Conservation (phyloP, 345 rosid genomes). For the Eucalyptus globulus region DNA sequence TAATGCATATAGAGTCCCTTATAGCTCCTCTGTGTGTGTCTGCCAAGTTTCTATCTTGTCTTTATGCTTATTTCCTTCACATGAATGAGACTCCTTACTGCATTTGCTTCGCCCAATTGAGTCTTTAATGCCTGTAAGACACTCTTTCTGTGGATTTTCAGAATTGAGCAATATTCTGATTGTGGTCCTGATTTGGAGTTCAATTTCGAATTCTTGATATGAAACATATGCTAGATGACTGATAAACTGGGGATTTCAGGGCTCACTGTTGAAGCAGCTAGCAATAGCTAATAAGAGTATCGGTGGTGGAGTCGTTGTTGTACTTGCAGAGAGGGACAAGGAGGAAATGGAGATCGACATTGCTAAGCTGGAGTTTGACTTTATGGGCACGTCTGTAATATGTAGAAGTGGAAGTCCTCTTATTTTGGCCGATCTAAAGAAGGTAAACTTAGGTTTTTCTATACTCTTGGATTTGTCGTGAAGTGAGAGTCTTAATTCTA, state of each 20-base stretch:
- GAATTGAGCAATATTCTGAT: not conserved
- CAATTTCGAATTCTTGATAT: not conserved
- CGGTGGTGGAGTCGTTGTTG: constrained; percentile 86
- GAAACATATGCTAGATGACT: not conserved
- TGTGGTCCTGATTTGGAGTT: not conserved
- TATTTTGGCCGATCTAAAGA: constrained; percentile 79
- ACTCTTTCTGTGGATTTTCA: not conserved
- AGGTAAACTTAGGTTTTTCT: constrained; percentile 18
- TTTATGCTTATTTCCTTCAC: not conserved
- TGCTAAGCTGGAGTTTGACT: constrained; percentile 76
- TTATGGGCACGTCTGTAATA: constrained; percentile 88
- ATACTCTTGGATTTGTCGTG: not conserved
- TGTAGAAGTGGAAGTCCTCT: constrained; percentile 95
- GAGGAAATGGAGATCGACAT: constrained; percentile 94
- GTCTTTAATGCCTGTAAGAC: not conserved
- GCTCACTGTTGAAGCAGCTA: constrained; percentile 86
- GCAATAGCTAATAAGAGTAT: constrained; percentile 90
- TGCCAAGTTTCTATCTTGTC: not conserved
- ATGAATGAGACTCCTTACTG: not conserved
- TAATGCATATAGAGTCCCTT: not conserved
- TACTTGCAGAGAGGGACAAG: constrained; percentile 85
- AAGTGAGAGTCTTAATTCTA: not conserved
- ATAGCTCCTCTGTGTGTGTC: not conserved
- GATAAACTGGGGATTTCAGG: constrained; percentile 25
- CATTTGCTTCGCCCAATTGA: not conserved